Percentiles rank a stretch among this genome's conserved stretches.
phyloP scores from a whole-genome alignment of 2,329 filamentous ascomycete species.

The Cryphonectria nitschkei region DNA sequence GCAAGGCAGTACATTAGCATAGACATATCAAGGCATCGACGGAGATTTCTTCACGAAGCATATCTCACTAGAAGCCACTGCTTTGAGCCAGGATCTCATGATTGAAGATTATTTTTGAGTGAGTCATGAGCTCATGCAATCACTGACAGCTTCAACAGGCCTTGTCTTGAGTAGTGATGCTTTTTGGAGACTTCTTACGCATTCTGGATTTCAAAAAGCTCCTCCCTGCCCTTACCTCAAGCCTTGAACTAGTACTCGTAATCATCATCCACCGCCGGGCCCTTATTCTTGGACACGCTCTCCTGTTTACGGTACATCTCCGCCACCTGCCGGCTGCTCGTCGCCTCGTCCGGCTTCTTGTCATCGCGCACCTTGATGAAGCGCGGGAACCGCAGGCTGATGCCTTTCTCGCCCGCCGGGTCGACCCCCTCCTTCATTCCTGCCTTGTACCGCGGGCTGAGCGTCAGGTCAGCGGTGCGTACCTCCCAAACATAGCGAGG shows the following conservation, averaged over 20 bases:
- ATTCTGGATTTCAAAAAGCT: neutral
- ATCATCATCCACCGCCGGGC: constrained; percentile 88
- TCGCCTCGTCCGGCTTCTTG: constrained; percentile 93
- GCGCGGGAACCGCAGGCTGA: constrained; percentile 87
- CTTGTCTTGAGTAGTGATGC: constrained; percentile 3
- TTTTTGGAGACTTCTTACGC: neutral
- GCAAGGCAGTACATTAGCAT: constrained; percentile 1
- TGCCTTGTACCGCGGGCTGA: constrained; percentile 93
- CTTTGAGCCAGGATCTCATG: neutral
- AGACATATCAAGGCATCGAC: constrained; percentile 6
- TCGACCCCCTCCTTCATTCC: constrained; percentile 81
- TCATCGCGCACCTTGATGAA: constrained; percentile 93
- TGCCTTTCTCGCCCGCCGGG: constrained; percentile 71
- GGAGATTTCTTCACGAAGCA: neutral
- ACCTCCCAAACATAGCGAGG: constrained; percentile 96
- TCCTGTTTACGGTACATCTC: constrained; percentile 98
- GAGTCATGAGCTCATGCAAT: neutral
- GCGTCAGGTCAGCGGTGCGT: constrained; percentile 91
- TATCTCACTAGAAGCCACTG: neutral
- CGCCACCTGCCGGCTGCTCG: constrained; percentile 79
- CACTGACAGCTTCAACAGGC: neutral
- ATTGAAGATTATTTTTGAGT: neutral
- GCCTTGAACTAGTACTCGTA: constrained; percentile 80
- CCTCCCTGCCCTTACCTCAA: neutral
- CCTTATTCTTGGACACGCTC: constrained; percentile 83